These are phyloP conservation scores for Daldinia vernicosa DNA, from an alignment of 495 filamentous ascomycete genomes.

Conservation along the genomic window DNA sequence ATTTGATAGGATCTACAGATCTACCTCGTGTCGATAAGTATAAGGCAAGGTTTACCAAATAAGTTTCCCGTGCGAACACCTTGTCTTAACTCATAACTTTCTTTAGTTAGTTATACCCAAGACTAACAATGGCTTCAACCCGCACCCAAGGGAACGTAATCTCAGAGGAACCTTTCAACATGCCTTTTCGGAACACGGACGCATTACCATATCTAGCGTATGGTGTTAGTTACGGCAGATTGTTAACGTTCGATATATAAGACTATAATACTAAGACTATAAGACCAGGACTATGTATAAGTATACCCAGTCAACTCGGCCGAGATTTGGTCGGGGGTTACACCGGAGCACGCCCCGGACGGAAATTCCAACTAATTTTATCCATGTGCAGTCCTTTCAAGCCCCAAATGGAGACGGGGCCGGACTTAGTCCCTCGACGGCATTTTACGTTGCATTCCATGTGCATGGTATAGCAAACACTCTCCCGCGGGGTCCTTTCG, in stretches of 20 bases:
- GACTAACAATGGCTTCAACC: too few species aligned
- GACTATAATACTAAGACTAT: conserved; percentile 1
- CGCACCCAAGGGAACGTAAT: too few species aligned
- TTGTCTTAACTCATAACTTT: conserved; percentile 15
- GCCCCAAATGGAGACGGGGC: conserved; percentile 30
- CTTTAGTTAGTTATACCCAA: too few species aligned
- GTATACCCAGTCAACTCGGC: conserved; percentile 16
- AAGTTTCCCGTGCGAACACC: conserved; percentile 13
- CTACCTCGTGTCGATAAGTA: conserved; percentile 38
- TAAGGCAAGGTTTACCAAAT: conserved; percentile 23
- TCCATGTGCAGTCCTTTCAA: conserved; percentile 16
- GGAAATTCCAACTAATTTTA: conserved; percentile 24
- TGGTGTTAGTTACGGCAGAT: too few species aligned
- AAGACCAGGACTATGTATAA: too few species aligned
- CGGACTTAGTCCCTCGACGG: conserved; percentile 27
- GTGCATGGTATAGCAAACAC: conserved; percentile 9
- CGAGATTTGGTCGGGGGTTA: conserved; percentile 33
- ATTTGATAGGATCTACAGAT: conserved; percentile 36
- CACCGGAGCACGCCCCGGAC: conserved; percentile 26
- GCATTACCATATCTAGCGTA: too few species aligned
- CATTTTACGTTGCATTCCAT: conserved; percentile 35
- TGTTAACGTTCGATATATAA: background rate
- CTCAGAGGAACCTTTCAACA: too few species aligned
- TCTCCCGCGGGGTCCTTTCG: conserved; percentile 17
- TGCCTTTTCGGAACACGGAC: too few species aligned